These are phyloP conservation scores for Tubosaeta brunneosetosa DNA, from an alignment of 768 basidiomycete species.

Conservation along the genomic window DNA sequence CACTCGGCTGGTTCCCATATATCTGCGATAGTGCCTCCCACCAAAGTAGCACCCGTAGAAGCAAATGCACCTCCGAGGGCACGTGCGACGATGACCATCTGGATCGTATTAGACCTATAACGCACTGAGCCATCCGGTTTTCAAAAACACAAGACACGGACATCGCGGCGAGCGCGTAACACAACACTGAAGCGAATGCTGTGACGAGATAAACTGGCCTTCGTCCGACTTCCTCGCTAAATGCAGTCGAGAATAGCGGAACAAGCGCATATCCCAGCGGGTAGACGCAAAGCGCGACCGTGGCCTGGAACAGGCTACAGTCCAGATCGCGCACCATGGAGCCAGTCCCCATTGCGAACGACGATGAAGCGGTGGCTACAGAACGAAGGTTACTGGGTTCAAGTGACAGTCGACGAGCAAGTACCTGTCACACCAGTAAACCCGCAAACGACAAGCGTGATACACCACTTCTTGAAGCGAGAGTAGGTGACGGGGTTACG, in stretches of 20 bases:
- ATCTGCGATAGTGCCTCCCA: slow-evolving; percentile 66
- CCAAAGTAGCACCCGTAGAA: slow-evolving; percentile 64
- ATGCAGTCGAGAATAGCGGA: slow-evolving; percentile 59
- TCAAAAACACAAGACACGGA: slow-evolving; percentile 3
- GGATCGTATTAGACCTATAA: slow-evolving; percentile 39
- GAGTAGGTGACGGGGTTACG: slow-evolving; percentile 38
- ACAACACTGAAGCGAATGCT: slow-evolving; percentile 40
- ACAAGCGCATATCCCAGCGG: slow-evolving; percentile 58
- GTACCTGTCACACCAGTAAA: slow-evolving; percentile 28
- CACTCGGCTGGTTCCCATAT: slow-evolving; percentile 61
- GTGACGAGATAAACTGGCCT: slow-evolving; percentile 54
- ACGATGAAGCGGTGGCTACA: slow-evolving; percentile 48
- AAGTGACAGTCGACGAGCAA: neutral
- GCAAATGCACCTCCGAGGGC: slow-evolving; percentile 62
- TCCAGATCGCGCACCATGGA: slow-evolving; percentile 49
- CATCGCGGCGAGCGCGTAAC: slow-evolving; percentile 34
- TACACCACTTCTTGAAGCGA: slow-evolving; percentile 37
- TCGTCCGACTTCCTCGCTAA: slow-evolving; percentile 69
- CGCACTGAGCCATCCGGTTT: neutral
- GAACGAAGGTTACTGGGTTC: neutral
- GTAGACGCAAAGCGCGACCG: slow-evolving; percentile 48
- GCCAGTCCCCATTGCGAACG: slow-evolving; percentile 50
- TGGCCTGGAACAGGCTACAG: slow-evolving; percentile 42
- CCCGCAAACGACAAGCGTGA: slow-evolving; percentile 30
- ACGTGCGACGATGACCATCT: slow-evolving; percentile 55